Base-by-base conservation (phyloP, 1,284 basidiomycete genomes). In the Pterulicium gracile region DNA sequence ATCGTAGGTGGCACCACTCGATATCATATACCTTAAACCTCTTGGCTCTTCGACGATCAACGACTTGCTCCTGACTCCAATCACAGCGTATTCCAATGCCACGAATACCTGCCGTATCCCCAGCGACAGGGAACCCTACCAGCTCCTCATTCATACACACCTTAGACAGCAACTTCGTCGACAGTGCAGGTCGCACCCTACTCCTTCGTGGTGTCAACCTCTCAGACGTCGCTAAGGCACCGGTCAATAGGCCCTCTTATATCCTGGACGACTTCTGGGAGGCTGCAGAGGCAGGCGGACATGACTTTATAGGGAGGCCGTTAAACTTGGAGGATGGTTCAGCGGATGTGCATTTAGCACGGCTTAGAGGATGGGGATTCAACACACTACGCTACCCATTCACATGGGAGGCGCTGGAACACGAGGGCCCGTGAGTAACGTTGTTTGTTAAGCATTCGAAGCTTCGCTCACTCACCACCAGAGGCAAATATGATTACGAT, bases 341-440 rank as follows among this genome's bases (percentile, higher is more conserved):
- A 1, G 91, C 85, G 3, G 86, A 98, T 64, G 70, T 86, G n/a
- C 95, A 98, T 57, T 72, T 98, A 1, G 77, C 85, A 3, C 70
- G 95, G 14, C 66, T 98, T 15, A 72, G 77, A 49, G 85, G 87
- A 0, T 98, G 94, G 94, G 95, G 95, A 0, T 98, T 92, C 68
- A 98, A 96, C 61, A 73, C 87, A 62, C 64, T 98, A n/a, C 71
- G 95, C 45, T 97, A 89, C 59, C 86, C 93, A 19, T 79, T 97
- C 40, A 87, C 88, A 0, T 98, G 95, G 95, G 95, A 98, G 61
- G 78, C 90, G 1, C 62, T 98, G 19, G 95, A 98, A 62, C 93
- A 94, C 61, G 79, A 76, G 49, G 94, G 93, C 58, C 95, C 95
- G 81, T 94, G 61, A 80, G 91, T 85, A 1, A 19, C 18, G 27